Evolutionary conservation across 1,284 basidiomycete genomes (phyloP).

Genomic region (Rugosomyces carneus): DNA sequence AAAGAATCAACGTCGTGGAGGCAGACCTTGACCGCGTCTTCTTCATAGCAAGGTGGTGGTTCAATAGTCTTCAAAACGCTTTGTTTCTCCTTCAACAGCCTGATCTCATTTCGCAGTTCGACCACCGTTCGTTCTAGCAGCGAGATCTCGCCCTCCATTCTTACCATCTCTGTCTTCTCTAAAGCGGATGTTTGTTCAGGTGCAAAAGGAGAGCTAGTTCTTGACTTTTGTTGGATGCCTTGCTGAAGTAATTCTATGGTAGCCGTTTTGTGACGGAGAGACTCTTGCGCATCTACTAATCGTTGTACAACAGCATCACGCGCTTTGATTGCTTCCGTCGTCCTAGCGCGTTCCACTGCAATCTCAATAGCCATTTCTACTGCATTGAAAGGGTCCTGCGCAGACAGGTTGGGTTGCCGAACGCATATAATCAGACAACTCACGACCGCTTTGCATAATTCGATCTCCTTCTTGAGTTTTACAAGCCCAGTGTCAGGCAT

Average conservation of each 20-base stretch:
- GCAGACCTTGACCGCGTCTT: slow-evolving; percentile 13
- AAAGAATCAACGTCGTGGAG: neutral
- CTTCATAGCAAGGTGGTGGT: slow-evolving; percentile 20
- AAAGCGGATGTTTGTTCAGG: slow-evolving; percentile 12
- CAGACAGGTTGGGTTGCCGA: slow-evolving; percentile 3
- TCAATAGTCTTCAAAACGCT: slow-evolving; percentile 12
- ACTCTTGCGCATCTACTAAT: slow-evolving; percentile 55
- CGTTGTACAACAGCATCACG: slow-evolving; percentile 59
- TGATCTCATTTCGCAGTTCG: slow-evolving; percentile 34
- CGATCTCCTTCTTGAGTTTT: slow-evolving; percentile 19
- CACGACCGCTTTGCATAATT: slow-evolving; percentile 20
- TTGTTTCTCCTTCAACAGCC: slow-evolving; percentile 18
- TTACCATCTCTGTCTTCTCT: slow-evolving; percentile 20
- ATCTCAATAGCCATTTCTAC: slow-evolving; percentile 49
- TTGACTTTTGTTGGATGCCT: slow-evolving; percentile 12
- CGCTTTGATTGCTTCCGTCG: slow-evolving; percentile 53
- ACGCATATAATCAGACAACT: slow-evolving; percentile 12
- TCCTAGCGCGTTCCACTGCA: slow-evolving; percentile 48
- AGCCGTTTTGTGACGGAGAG: slow-evolving; percentile 53
- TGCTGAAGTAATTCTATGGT: slow-evolving; percentile 44
- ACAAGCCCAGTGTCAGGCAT: slow-evolving; percentile 12
- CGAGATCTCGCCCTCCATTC: slow-evolving; percentile 29
- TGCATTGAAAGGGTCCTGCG: slow-evolving; percentile 35
- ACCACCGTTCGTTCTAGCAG: slow-evolving; percentile 33
- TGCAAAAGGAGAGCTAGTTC: slow-evolving; percentile 9